phyloP scores from a whole-genome alignment of 768 basidiomycete genomes.

The Hypholoma sublateritium region DNA sequence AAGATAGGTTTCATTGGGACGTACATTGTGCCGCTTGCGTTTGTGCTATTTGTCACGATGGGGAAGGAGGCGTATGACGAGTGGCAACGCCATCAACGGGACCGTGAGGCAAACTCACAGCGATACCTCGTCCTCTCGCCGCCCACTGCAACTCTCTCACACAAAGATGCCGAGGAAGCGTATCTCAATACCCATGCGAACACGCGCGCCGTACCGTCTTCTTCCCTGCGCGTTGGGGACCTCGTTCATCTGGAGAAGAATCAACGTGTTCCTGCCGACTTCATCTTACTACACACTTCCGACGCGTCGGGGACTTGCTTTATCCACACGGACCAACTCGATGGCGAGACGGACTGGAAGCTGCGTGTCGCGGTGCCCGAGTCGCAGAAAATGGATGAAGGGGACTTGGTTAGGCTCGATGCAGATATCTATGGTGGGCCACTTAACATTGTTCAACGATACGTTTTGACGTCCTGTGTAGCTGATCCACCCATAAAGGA shows the following conservation, averaged over 20 bases:
- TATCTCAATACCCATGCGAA: constrained; percentile 47
- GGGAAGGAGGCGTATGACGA: constrained; percentile 99
- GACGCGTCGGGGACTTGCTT: constrained; percentile 94
- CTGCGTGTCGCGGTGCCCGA: constrained; percentile 84
- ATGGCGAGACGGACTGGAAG: constrained; percentile 99
- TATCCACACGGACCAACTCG: constrained; percentile 95
- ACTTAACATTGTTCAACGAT: neutral
- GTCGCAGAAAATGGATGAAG: constrained; percentile 69
- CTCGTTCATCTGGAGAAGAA: constrained; percentile 94
- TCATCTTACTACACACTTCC: constrained; percentile 84
- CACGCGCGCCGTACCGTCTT: constrained; percentile 83
- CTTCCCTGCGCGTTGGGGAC: constrained; percentile 87
- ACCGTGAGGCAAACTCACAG: constrained; percentile 93
- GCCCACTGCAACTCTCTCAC: constrained; percentile 30
- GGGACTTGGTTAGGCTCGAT: constrained; percentile 61
- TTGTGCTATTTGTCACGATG: constrained; percentile 93
- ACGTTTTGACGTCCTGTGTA: constrained; percentile 22
- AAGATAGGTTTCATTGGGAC: constrained; percentile 97
- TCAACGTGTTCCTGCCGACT: constrained; percentile 93
- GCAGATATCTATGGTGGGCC: constrained; percentile 86
- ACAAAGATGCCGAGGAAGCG: constrained; percentile 37
- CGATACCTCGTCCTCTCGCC: constrained; percentile 83
- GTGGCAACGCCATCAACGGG: constrained; percentile 90
- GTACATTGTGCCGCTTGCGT: constrained; percentile 94
- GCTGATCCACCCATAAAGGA: constrained; percentile 97